Evolutionary conservation across 164 flowering plant genomes (phyloP).

Genomic region (Amborella trichopoda): DNA sequence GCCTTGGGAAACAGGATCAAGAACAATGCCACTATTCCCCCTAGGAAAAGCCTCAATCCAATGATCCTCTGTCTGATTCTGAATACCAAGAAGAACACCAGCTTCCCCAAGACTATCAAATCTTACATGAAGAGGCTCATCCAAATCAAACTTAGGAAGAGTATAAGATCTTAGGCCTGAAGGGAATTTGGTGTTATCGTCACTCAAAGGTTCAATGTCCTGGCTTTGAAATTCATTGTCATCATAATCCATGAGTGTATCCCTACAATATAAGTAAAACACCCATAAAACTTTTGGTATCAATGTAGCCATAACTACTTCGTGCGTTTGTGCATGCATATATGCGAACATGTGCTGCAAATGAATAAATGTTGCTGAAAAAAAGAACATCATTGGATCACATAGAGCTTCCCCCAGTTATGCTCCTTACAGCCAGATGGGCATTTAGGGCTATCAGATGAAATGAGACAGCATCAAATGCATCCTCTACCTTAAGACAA

Average conservation of each 20-base stretch:
- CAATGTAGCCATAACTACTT: not conserved
- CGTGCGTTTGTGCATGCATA: not conserved
- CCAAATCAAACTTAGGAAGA: constrained; percentile 67
- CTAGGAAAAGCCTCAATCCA: constrained; percentile 90
- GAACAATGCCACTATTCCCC: constrained; percentile 33
- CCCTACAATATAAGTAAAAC: constrained; percentile 27
- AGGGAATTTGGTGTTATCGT: constrained; percentile 56
- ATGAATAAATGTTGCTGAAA: not conserved
- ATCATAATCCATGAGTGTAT: constrained; percentile 90
- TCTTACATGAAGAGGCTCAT: constrained; percentile 54
- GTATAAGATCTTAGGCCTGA: constrained; percentile 54
- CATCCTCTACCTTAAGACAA: too few relatives aligned
- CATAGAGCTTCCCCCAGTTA: not conserved
- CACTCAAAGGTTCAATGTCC: constrained; percentile 67
- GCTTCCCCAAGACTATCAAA: constrained; percentile 83
- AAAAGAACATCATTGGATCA: not conserved
- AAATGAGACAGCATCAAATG: too few relatives aligned
- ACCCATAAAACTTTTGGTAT: not conserved
- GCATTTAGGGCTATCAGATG: too few relatives aligned
- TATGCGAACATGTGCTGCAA: not conserved
- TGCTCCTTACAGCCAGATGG: too few relatives aligned
- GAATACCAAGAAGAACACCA: constrained; percentile 80
- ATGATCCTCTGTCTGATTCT: constrained; percentile 66
- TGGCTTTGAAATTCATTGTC: constrained; percentile 77
- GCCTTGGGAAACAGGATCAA: not conserved